Base-by-base conservation (phyloP, 2,329 filamentous ascomycete species). In the Xylariaceae sp. region DNA sequence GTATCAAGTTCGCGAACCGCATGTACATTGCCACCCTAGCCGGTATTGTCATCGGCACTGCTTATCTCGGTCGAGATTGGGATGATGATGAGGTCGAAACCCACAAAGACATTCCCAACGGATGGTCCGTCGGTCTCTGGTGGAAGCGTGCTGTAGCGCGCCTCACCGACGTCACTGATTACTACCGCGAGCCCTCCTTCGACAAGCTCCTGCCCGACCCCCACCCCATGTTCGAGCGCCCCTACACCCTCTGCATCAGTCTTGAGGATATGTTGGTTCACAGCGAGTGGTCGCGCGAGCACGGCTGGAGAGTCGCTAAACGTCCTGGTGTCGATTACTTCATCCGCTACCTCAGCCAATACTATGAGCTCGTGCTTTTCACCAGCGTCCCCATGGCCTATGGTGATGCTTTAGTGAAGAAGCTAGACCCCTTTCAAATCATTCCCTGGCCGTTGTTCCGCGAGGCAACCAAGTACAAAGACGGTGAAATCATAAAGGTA, bases 291-390 rank as follows among this genome's bases (percentile, higher is more conserved):
- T 81, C 83, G 20, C 82, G 92, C 46, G 88, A 97, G 65, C 86
- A 96, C 63, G 93, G 93, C 48, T 98, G 93, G 90, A 83, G 92
- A 56, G 79, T 94, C 50, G 93, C 93, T 22, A 98, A 98, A 74
- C 82, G 93, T 40, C 93, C 93, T 27, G 93, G 93, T 37, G 80
- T 94, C 50, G 93, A 98, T 71, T 98, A 98, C 73, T 98, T 98
- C 73, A 73, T 98, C 53, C 88, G 88, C 62, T 98, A 98, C 67
- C 79, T 98, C 39, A 92, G 88, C 69, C 91, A 96, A 67, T 97
- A 98, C 76, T 98, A 96, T 64, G 93, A 98, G 68, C 76, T 98
- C 44, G 93, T 97, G 42, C 82, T 98, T 54, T 98, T 97, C 72
- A 98, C 93, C 23, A 88, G 81, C 32, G 85, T 93, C 37, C 90